These are phyloP conservation scores for Entomortierella beljakovae DNA, from an alignment of 192 early-diverging fungal genomes.

Conservation along the genomic window DNA sequence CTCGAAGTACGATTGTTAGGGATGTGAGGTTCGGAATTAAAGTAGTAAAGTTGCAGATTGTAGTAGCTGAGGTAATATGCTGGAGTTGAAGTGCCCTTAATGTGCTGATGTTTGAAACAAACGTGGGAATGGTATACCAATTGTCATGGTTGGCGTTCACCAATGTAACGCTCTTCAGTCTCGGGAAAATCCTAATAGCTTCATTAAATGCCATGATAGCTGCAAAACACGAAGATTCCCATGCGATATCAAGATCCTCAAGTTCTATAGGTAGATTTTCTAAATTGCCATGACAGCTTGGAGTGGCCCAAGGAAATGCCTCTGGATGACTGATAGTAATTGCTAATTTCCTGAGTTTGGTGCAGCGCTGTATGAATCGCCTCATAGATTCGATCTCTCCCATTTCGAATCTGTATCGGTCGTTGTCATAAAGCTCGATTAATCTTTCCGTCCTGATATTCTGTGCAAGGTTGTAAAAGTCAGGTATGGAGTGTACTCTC, in stretches of 20 bases:
- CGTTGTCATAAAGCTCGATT: not conserved
- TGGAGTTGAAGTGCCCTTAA: not conserved
- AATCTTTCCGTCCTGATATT: not conserved
- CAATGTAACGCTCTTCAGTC: no score
- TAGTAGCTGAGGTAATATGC: not conserved
- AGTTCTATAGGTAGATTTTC: no score
- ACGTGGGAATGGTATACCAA: not conserved
- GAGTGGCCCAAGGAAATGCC: constrained; percentile 2
- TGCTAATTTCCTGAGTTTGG: not conserved
- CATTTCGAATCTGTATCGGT: not conserved
- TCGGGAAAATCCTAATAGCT: no score
- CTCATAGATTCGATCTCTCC: constrained; percentile 6
- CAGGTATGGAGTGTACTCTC: not conserved
- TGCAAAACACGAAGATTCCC: no score
- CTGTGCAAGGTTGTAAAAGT: not conserved
- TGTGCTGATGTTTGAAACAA: not conserved
- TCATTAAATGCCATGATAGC: no score
- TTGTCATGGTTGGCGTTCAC: no score
- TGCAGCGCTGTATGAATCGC: constrained; percentile 11
- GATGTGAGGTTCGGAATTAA: constrained; percentile 1
- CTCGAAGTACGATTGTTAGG: not conserved
- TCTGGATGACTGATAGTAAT: not conserved
- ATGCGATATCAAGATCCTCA: no score
- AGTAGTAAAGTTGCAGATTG: not conserved
- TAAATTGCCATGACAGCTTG: not conserved